These are phyloP conservation scores for Neonectria hederae DNA, from an alignment of 2,329 filamentous ascomycete genomes.

Conservation along the genomic window DNA sequence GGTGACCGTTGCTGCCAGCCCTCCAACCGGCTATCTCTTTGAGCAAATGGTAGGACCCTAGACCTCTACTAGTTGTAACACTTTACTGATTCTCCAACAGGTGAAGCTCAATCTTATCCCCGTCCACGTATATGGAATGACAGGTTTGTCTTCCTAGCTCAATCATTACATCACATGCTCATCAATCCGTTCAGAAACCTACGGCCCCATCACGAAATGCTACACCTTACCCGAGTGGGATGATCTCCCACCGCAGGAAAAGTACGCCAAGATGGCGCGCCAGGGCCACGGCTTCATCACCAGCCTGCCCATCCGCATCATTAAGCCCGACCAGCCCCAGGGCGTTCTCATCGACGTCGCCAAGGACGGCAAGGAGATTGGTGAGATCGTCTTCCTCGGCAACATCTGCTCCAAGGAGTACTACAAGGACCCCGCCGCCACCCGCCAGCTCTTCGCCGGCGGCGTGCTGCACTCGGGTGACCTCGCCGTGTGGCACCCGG, in stretches of 20 bases:
- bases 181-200: slow-evolving; percentile 70
- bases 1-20: slow-evolving; percentile 92
- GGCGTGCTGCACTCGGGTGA: slow-evolving; percentile 91
- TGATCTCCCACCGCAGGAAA: slow-evolving; percentile 74
- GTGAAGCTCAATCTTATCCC: slow-evolving; percentile 80
- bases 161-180: not conserved
- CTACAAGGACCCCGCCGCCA: slow-evolving; percentile 88
- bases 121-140: slow-evolving; percentile 91
- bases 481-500: slow-evolving; percentile 90
- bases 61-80: not conserved
- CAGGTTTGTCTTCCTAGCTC: slow-evolving; percentile 45
- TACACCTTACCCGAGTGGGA: slow-evolving; percentile 91
- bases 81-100: slow-evolving; percentile 38
- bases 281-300: slow-evolving; percentile 94
- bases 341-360: slow-evolving; percentile 60
- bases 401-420: slow-evolving; percentile 95
- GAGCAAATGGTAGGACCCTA: slow-evolving; percentile 78
- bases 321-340: slow-evolving; percentile 79
- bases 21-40: slow-evolving; percentile 89
- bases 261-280: slow-evolving; percentile 88
- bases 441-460: slow-evolving; percentile 85
- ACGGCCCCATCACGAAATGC: slow-evolving; percentile 94
- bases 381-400: slow-evolving; percentile 79
- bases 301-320: slow-evolving; percentile 80
- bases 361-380: slow-evolving; percentile 59